Evolutionary conservation across 495 filamentous ascomycete genomes (phyloP), one percentile per base, ranked within the genome.

Genomic region (Penicillium lagena): DNA sequence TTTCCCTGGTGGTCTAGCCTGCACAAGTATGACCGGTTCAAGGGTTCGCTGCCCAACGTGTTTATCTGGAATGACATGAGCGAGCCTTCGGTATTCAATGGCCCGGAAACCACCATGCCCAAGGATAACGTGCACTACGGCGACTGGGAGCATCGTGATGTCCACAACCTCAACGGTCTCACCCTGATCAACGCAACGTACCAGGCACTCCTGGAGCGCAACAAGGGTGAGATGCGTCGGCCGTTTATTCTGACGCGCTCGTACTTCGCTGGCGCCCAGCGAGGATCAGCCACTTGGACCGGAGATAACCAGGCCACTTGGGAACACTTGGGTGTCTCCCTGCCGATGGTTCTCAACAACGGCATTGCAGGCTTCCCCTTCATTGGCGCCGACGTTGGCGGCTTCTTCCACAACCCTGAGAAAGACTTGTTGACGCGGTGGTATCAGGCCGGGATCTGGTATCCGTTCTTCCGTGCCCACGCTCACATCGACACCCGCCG

Each of bases 61-160:
- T 96, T 88, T 70, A 83, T 97, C 59, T 98, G 93, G 93, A 98
- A 98, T 63, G 93, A 98, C 59, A 98, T 98, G 93, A 98, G 96
- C 55, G 93, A 98, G 68, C 93, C 93, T 0, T 96, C 93, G 0
- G 93, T 98, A 7, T 98, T 98, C 73, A 95, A 96, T 58, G 93
- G 93, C 0, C 93, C 93, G 0, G 93, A 98, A 62, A 95, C 87
- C 9, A 61, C 91, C 29, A 95, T 96, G 89, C 93, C 93, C 36
- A 96, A 95, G 64, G 93, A 98, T 68, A 96, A 96, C 60, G 62
- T 97, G 33, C 93, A 97, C 62, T 63, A 85, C 52, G 93, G 78
- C 22, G 80, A 86, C 62, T 98, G 93, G 93, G 93, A 98, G 63
- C 93, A 98, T 58, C 85, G 93, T 41, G 93, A 98, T 63, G 69